These are phyloP conservation scores for Acacia concinna DNA, from an alignment of 331 rosid genomes.

Conservation along the genomic window DNA sequence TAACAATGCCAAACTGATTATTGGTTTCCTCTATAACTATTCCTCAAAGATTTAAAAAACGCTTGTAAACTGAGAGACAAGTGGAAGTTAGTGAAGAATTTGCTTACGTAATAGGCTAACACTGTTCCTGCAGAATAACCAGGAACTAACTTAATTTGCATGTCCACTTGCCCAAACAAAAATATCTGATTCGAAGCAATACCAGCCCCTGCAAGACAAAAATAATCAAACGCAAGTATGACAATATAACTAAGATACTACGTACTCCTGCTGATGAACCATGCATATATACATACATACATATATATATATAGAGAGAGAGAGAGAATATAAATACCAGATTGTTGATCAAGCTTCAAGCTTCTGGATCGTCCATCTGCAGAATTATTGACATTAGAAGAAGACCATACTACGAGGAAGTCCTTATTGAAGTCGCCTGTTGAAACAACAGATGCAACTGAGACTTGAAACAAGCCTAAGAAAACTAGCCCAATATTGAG, in stretches of 20 bases:
- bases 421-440: conserved; percentile 84
- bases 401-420: conserved; percentile 85
- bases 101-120: conserved; percentile 76
- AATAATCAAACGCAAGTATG: neutral
- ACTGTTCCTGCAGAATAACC: conserved; percentile 95
- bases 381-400: conserved; percentile 78
- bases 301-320: neutral
- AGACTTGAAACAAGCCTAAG: conserved; percentile 35
- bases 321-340: conserved; percentile 48
- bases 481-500: conserved; percentile 40
- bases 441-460: conserved; percentile 66
- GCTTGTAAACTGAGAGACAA: neutral
- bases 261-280: neutral
- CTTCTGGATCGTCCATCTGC: conserved; percentile 64
- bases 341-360: conserved; percentile 79
- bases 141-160: conserved; percentile 87
- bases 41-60: neutral
- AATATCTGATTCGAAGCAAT: conserved; percentile 86
- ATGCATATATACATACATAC: neutral
- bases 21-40: neutral
- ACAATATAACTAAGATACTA: neutral
- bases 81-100: neutral
- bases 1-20: conserved; percentile 14
- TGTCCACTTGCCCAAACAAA: conserved; percentile 81
- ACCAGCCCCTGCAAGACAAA: conserved; percentile 62